These are phyloP conservation scores for Zymoseptoria crescenta DNA, from an alignment of 2,329 filamentous ascomycete genomes.

Conservation along the genomic window DNA sequence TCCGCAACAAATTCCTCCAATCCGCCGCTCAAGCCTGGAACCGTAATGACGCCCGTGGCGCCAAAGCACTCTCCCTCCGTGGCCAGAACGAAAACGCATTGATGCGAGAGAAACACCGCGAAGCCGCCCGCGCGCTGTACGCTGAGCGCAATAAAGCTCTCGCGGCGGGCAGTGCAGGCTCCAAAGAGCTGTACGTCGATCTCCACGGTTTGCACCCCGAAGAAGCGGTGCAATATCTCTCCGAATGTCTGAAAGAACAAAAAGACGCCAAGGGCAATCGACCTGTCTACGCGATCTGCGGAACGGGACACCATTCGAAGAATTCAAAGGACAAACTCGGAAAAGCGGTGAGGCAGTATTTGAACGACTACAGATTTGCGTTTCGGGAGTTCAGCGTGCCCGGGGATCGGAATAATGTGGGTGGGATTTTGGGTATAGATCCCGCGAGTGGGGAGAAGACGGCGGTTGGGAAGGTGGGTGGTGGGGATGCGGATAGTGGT, in stretches of 20 bases:
- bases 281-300: slow-evolving; percentile 91
- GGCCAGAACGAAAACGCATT: slow-evolving; percentile 95
- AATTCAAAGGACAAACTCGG: slow-evolving; percentile 98
- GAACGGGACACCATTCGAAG: slow-evolving; percentile 94
- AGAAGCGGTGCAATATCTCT: slow-evolving; percentile 90
- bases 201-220: slow-evolving; percentile 97
- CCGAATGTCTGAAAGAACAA: slow-evolving; percentile 79
- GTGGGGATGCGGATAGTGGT: slow-evolving; percentile 34
- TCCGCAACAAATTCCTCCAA: slow-evolving; percentile 94
- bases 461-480: slow-evolving; percentile 23
- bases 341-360: slow-evolving; percentile 80
- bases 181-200: slow-evolving; percentile 81
- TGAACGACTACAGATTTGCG: slow-evolving; percentile 92
- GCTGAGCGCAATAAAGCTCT: slow-evolving; percentile 79
- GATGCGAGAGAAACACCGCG: slow-evolving; percentile 93
- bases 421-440: slow-evolving; percentile 58
- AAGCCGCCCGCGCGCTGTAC: slow-evolving; percentile 85
- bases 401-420: slow-evolving; percentile 79
- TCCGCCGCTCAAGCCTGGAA: slow-evolving; percentile 98
- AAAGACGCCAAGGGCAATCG: slow-evolving; percentile 49
- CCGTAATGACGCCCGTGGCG: slow-evolving; percentile 89
- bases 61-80: slow-evolving; percentile 86
- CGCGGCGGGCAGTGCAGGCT: slow-evolving; percentile 30
- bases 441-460: slow-evolving; percentile 51
- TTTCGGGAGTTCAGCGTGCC: slow-evolving; percentile 95